phyloP scores from a whole-genome alignment of 2,329 filamentous ascomycete species.

The Penicillium polonicum region DNA sequence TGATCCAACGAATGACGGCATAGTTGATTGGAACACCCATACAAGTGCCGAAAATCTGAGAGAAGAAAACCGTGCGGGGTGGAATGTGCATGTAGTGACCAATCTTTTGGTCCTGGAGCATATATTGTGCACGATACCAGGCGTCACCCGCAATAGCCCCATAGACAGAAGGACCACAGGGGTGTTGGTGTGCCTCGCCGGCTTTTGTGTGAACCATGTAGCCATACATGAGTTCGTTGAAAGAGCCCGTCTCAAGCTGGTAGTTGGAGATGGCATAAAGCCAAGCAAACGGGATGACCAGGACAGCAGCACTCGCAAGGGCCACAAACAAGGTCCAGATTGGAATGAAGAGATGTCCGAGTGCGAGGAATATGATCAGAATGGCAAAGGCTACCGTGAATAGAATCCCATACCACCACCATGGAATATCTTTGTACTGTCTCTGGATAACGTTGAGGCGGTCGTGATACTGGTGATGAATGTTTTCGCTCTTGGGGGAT shows the following conservation, averaged over 20 bases:
- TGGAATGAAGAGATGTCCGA: slow-evolving; percentile 57
- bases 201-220: slow-evolving; percentile 55
- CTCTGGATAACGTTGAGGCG: slow-evolving; percentile 60
- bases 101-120: slow-evolving; percentile 64
- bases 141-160: slow-evolving; percentile 61
- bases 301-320: slow-evolving; percentile 53
- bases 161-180: slow-evolving; percentile 58
- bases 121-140: slow-evolving; percentile 59
- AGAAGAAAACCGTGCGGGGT: slow-evolving; percentile 60
- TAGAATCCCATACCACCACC: slow-evolving; percentile 57
- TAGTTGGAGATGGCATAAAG: slow-evolving; percentile 61
- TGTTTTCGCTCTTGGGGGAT: slow-evolving; percentile 31
- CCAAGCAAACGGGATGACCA: slow-evolving; percentile 59
- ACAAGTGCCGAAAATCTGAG: slow-evolving; percentile 59
- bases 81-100: slow-evolving; percentile 64
- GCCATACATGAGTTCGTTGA: slow-evolving; percentile 61
- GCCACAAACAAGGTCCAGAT: slow-evolving; percentile 61
- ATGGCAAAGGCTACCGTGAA: slow-evolving; percentile 52
- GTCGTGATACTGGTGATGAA: slow-evolving; percentile 59
- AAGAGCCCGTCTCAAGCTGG: slow-evolving; percentile 55
- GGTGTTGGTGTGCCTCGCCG: slow-evolving; percentile 53
- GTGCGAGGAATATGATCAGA: slow-evolving; percentile 53
- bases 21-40: slow-evolving; percentile 63
- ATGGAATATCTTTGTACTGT: slow-evolving; percentile 57
- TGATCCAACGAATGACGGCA: slow-evolving; percentile 59